Evolutionary conservation across 2,329 filamentous ascomycete genomes (phyloP), one percentile per base, ranked within the genome.

Genomic region (Xylaria sp.): DNA sequence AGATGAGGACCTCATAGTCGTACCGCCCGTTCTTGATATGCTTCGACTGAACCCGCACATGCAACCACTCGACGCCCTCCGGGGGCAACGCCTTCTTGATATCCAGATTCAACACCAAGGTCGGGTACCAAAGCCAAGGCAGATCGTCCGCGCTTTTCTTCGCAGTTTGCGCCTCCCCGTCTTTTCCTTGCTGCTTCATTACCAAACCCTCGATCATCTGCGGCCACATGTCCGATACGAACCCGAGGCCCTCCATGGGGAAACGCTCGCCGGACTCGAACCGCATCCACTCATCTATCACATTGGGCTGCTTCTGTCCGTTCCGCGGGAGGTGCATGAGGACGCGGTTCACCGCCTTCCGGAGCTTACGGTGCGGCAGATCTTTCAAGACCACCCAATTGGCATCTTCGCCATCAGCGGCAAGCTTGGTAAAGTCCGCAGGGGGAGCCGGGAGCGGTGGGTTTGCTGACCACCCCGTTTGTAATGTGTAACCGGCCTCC

Each of bases 21-120:
- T 65, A 70, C 41, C 74, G 60, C 8, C 75, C 75, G 36, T 74
- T 73, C 58, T 63, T 61, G 41, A 76, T 70, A 30, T 66, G 63
- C 67, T 76, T 76, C 43, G 69, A 48, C 20, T 70, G 65, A 18
- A 89, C 83, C 30, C 90, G 83, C 43, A 86, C 83, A 75, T 89
- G 91, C 65, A 93, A 76, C 86, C 89, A 93, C 75, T 91, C 88
- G 1, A 88, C 87, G 0, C 91, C 90, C 63, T 86, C 84, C 36
- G 81, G 80, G 0, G 90, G 90, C 59, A 93, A 76, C n/a, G 83
- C 78, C 76, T 91, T 92, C 82, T 93, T 93, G 61, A 93, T 81
- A 73, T 93, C 91, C 46, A 93, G 74, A 77, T 91, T 92, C 72
- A 93, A 76, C 59, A 89, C 78, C 34, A 93, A 76, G 1, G 90